Conservation (phyloP, 2,329 filamentous ascomycete species). For the Mycosphaerella arachidis region DNA sequence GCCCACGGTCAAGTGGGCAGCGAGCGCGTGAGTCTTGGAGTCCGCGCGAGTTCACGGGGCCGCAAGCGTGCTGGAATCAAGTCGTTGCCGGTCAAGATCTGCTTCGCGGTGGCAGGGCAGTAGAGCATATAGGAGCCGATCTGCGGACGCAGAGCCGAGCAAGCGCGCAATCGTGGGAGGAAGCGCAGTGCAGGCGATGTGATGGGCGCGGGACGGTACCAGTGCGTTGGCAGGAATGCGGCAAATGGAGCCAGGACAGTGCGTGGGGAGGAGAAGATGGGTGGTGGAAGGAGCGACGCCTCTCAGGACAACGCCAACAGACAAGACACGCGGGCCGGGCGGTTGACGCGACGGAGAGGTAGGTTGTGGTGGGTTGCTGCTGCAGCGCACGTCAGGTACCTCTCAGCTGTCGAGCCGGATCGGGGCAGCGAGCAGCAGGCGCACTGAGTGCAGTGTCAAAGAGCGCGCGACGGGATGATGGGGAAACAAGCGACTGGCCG, state of each 20-base stretch:
- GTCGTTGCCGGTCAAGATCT: constrained; percentile 5
- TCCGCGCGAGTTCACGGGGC: not conserved
- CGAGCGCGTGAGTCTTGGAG: constrained; percentile 2
- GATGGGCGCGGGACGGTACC: not conserved
- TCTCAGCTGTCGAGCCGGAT: not conserved
- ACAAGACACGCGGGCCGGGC: not conserved
- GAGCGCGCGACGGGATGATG: not conserved
- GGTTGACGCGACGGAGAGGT: not conserved
- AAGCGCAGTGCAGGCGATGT: not conserved
- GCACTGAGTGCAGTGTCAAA: not conserved
- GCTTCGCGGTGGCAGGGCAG: not conserved
- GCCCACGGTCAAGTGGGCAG: constrained; percentile 12
- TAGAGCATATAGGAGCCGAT: constrained; percentile 7
- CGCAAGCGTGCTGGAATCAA: not conserved
- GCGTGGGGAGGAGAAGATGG: not conserved
- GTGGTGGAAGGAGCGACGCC: not conserved
- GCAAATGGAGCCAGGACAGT: not conserved
- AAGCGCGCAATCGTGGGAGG: not conserved
- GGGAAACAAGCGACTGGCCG: not conserved
- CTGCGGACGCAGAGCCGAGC: not conserved
- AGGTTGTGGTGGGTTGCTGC: not conserved
- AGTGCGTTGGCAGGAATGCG: constrained; percentile 5
- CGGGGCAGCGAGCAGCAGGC: not conserved
- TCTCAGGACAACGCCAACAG: not conserved
- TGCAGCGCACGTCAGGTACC: not conserved